Base-by-base conservation (phyloP, 768 basidiomycete genomes). In the Tephrocybe sp. region DNA sequence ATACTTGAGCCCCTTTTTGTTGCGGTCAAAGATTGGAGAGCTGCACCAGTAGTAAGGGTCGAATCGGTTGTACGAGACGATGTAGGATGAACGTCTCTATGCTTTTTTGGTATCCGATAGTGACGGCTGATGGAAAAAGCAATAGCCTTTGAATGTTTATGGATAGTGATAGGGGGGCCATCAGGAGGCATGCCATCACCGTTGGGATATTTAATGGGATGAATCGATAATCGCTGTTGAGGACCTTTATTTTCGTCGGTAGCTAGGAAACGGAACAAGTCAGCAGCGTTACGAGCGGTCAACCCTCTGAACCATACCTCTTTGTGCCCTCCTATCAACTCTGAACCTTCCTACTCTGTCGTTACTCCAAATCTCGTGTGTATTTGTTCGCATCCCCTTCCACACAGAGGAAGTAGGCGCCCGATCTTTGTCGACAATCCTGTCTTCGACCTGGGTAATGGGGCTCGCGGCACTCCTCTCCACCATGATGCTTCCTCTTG, bases 51-150 rank as follows among this genome's bases (percentile, higher is more conserved):
- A 40, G 42, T 9, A 7, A 40, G 50, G 10, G 42, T 52, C 13
- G 44, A 42, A 22, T 53, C 54, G 19, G 49, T 49, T 27, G 38
- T 19, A 22, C 47, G 38, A 11, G 56, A 50, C 29, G 49, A 41
- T 9, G 49, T 46, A 40, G 51, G 33, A 54, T 56, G 51, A 51
- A 54, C 50, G 62, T 61, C 50, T 37, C 45, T 38, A 23, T 42
- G 50, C 30, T 39, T 51, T 44, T 57, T 46, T n/a, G 56, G 52
- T 38, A 57, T 43, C 31, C 58, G 51, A 42, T 85, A 81, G 47
- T 80, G 78, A 21, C 90, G 80, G 64, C 85, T 84, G 41, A 92
- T 79, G 0, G 89, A 90, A 65, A 90, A 91, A 1, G 87, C 90
- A 24, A 79, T 68, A 3, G 86, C 85, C 47, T 86, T 82, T 1